Conservation (phyloP, 306 rosid genomes). For the Malus domestica region DNA sequence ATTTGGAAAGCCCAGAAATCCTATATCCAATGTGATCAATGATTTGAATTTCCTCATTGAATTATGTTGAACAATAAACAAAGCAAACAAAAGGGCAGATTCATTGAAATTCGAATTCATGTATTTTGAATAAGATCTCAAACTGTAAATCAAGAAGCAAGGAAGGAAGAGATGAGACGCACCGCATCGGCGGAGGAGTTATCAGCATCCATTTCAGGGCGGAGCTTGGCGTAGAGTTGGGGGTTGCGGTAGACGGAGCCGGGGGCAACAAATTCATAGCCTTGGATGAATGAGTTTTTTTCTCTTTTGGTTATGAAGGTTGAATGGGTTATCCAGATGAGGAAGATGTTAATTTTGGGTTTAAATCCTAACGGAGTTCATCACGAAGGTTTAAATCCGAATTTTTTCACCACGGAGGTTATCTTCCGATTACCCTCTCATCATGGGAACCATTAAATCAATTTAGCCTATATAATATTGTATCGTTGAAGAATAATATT, state of each 20-base stretch:
- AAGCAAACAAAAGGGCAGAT: neutral
- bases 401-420: no score
- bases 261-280: slow-evolving; percentile 20
- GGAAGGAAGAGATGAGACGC: slow-evolving; percentile 5
- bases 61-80: neutral
- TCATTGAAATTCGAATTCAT: neutral
- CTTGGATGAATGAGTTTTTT: no score
- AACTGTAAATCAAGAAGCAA: neutral
- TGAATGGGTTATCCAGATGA: no score
- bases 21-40: neutral
- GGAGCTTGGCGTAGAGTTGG: slow-evolving; percentile 54
- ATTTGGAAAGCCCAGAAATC: neutral
- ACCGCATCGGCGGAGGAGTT: slow-evolving; percentile 76
- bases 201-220: slow-evolving; percentile 60
- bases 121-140: neutral
- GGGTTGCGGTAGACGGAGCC: slow-evolving; percentile 81
- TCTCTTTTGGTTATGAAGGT: no score
- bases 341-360: no score
- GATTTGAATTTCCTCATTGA: neutral
- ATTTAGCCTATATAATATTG: no score
- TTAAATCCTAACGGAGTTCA: no score
- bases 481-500: no score
- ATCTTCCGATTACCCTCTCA: no score
- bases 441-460: no score
- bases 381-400: no score